Conservation (phyloP, 2,329 filamentous ascomycete genomes). For the Cladosporium sp. region DNA sequence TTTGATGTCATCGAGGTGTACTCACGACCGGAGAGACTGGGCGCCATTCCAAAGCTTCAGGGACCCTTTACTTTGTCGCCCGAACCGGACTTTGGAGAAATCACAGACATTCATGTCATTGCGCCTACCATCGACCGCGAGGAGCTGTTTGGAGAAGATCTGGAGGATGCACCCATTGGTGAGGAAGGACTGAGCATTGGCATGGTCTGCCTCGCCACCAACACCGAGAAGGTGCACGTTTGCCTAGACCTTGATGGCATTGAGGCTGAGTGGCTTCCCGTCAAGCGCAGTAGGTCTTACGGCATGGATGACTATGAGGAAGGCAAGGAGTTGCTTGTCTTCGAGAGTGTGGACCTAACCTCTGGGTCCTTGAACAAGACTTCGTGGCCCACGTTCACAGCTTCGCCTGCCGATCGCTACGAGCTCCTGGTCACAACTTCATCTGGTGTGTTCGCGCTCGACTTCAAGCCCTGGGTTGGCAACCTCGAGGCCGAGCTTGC, state of each 20-base stretch:
- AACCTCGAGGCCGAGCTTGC: conserved; percentile 60
- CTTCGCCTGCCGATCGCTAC: conserved; percentile 58
- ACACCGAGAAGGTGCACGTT: conserved; percentile 57
- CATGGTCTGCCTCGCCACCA: conserved; percentile 60
- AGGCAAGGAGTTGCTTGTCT: conserved; percentile 38
- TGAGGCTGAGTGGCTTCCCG: conserved; percentile 64
- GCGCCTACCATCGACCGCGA: conserved; percentile 56
- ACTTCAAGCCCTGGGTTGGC: conserved; percentile 58
- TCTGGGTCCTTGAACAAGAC: conserved; percentile 24
- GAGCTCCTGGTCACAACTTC: conserved; percentile 61
- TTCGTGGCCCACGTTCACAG: conserved; percentile 58
- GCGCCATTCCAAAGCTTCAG: conserved; percentile 61
- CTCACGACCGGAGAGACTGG: conserved; percentile 54
- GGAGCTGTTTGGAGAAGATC: conserved; percentile 54
- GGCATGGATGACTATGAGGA: conserved; percentile 32
- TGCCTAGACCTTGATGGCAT: conserved; percentile 64
- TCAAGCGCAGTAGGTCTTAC: conserved; percentile 34
- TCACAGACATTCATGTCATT: conserved; percentile 63
- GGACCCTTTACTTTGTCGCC: conserved; percentile 61
- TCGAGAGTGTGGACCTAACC: conserved; percentile 45
- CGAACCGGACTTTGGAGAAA: conserved; percentile 55
- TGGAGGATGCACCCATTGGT: conserved; percentile 44
- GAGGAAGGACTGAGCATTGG: conserved; percentile 58
- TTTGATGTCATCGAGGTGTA: conserved; percentile 56
- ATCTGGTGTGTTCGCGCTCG: conserved; percentile 57